Evolutionary conservation across 345 rosid genomes (phyloP), one percentile per base, ranked within the genome.

Genomic region (Isatis tinctoria): DNA sequence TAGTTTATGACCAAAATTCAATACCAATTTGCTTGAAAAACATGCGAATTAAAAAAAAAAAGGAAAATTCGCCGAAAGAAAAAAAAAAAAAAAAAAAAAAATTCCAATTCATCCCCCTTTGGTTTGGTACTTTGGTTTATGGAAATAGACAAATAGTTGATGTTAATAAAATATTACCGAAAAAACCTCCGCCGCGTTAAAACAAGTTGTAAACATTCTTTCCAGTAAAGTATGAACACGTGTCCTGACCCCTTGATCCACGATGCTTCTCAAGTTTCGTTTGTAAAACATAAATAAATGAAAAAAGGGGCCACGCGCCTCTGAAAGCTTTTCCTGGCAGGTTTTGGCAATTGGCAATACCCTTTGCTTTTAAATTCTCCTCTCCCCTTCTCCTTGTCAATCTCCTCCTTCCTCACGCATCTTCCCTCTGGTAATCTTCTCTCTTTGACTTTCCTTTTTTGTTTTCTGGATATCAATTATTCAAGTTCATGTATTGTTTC

Each of bases 401-500:
- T 68, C 48, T 27, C 24, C 63, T 67, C 56, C 58, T 69, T 62
- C 79, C 43, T 69, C 70, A 26, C 26, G 58, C 70, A 30, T 73
- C 60, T 69, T 62, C 49, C 39, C 30, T 60, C 70, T 52, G 63
- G 64, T 75, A 75, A 75, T 18, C 20, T 60, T 54, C 60, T 37
- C 11, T 66, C 49, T 69, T 52, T 52, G 51, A 48, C 45, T 59
- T 51, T 56, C 27, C 37, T 53, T 74, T 57, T 44, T 62, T 48
- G 14, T 18, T 8, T 48, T 74, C 35, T 65, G 12, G 3, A 10
- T 27, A 12, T 51, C 28, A 13, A 0, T 62, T 37, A 66, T 58
- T 28, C 8, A 59, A 67, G 32, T 74, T 67, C 59, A 39, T 49
- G 8, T 8, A n/a, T 67, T 60, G 68, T 67, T 67, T 75, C 20